These are phyloP conservation scores for Pseudoneurospora amorphoporcata DNA, from an alignment of 495 filamentous ascomycete genomes.

Conservation along the genomic window DNA sequence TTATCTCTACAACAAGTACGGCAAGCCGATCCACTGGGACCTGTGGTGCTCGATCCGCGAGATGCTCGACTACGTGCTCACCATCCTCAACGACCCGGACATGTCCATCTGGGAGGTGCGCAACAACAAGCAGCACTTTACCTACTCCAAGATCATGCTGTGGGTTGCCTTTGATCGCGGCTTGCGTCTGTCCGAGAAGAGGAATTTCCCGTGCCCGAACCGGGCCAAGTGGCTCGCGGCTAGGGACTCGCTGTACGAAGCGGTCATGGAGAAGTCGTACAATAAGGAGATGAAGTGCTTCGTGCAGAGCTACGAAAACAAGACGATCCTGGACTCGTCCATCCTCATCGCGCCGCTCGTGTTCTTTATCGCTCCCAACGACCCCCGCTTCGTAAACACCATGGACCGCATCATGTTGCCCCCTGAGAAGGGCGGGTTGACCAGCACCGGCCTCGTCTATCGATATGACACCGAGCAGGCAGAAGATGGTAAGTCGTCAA, in stretches of 20 bases:
- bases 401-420: constrained; percentile 55
- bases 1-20: constrained; percentile 70
- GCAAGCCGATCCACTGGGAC: constrained; percentile 63
- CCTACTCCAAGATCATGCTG: constrained; percentile 65
- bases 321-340: constrained; percentile 56
- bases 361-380: constrained; percentile 65
- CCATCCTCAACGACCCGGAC: constrained; percentile 48
- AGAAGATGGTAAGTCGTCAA: constrained; percentile 48
- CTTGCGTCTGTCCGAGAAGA: constrained; percentile 57
- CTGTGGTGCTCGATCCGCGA: constrained; percentile 38
- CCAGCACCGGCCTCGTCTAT: constrained; percentile 60
- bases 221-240: constrained; percentile 49
- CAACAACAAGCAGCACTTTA: constrained; percentile 60
- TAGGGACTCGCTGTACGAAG: constrained; percentile 56
- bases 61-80: constrained; percentile 40
- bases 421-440: constrained; percentile 62
- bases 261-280: constrained; percentile 61
- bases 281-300: constrained; percentile 54
- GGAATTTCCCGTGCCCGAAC: constrained; percentile 59
- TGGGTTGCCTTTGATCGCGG: constrained; percentile 69
- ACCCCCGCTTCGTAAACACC: constrained; percentile 59
- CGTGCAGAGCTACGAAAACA: constrained; percentile 60
- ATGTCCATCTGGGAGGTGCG: constrained; percentile 76
- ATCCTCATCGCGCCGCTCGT: constrained; percentile 64
- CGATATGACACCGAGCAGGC: constrained; percentile 55